A percentile compares a stretch with the other conserved stretches of the same genome.
phyloP scores from a whole-genome alignment of 805 yeast species.

The Blastobotrys attinorum region DNA sequence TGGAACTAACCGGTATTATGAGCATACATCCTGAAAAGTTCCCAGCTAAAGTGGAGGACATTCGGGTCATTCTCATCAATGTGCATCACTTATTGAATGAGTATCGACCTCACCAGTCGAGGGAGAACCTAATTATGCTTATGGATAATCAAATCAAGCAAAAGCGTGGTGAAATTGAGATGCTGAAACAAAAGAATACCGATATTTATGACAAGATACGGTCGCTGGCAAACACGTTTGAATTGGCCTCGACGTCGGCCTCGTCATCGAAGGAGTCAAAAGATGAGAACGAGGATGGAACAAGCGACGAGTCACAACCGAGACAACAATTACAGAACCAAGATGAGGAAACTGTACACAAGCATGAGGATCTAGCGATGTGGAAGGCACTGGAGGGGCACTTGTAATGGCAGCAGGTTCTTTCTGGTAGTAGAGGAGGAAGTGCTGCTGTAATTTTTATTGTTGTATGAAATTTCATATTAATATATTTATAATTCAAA shows the following conservation, averaged over 20 bases:
- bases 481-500: too few relatives aligned
- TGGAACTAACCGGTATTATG: conserved; percentile 75
- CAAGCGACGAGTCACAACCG: background rate
- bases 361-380: background rate
- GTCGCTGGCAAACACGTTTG: conserved; percentile 26
- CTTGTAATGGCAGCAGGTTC: background rate
- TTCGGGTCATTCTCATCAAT: conserved; percentile 74
- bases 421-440: background rate
- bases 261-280: background rate
- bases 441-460: too few relatives aligned
- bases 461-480: too few relatives aligned
- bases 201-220: conserved; percentile 34
- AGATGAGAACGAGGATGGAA: background rate
- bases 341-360: background rate
- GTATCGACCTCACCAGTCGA: conserved; percentile 89
- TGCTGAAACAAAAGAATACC: conserved; percentile 34
- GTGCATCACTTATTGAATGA: conserved; percentile 88
- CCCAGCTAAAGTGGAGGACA: conserved; percentile 61
- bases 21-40: conserved; percentile 62
- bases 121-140: conserved; percentile 77
- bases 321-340: background rate
- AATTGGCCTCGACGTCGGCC: too few relatives aligned
- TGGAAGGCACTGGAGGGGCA: background rate
- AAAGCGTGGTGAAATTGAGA: conserved; percentile 22
- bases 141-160: conserved; percentile 55